Base-by-base conservation (phyloP, 139 green algal genomes). In the Chlorella sp. region DNA sequence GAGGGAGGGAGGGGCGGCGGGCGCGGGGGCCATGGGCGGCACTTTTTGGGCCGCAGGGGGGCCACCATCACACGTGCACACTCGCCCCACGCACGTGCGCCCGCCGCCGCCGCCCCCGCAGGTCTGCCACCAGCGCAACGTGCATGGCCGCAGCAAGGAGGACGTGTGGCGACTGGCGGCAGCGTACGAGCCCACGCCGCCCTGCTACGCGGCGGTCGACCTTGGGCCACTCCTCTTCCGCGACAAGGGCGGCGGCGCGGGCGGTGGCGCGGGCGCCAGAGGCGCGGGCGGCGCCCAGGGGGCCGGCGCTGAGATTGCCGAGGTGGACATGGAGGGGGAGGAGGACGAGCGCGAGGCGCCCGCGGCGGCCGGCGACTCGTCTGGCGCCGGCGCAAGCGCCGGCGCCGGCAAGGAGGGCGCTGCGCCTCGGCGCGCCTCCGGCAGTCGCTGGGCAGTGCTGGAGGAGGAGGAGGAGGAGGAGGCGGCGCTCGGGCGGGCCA, bases 311-410 rank as follows among this genome's bases (percentile, higher is more conserved):
- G 73, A 65, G 42, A 90, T 90, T 64, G 48, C 70, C 8, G 87
- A 91, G 48, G 87, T 89, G 45, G 87, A 91, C 11, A 91, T 91
- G 87, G 83, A 45, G 45, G 56, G 69, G 27, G 59, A 77, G 0
- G 76, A 67, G 5, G 76, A 73, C 23, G 76, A 55, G 43, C 2
- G 65, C 42, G 31, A 68, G 12, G 61, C 8, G 45, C 29, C 67
- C 29, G 67, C 67, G 15, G 63, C 36, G 61, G 61, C n/a, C 63
- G 42, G 41, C 64, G 41, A 42, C 23, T 61, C 15, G 53, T n/a
- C 31, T 25, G 41, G n/a, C 21, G 48, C 41, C n/a, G 55, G 25
- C 25, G 66, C 29, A 21, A 55, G 66, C 48, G 36, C 12, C 6
- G 46, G 66, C 29, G 21, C 45, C 31, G 43, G 8, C 14, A n/a